Evolutionary conservation across 2,329 filamentous ascomycete genomes (phyloP).

Genomic region (Claviceps humidiphila): DNA sequence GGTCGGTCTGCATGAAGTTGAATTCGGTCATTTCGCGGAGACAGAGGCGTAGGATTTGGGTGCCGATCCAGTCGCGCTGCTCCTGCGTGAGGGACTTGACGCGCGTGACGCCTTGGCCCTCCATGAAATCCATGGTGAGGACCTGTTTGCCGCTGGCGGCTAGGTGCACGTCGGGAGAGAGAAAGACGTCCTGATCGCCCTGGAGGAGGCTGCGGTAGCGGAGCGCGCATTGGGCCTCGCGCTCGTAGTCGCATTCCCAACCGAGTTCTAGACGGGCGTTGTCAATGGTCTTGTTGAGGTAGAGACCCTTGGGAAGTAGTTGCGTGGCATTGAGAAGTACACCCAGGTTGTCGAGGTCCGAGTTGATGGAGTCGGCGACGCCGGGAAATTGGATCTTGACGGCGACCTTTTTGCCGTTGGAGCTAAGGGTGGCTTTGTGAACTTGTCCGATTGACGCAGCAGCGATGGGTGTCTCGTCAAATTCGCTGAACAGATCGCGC

Average conservation of each 20-base stretch:
- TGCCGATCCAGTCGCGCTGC: conserved; percentile 92
- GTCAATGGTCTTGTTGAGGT: conserved; percentile 92
- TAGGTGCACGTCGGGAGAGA: conserved; percentile 62
- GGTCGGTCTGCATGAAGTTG: conserved; percentile 97
- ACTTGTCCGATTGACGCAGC: conserved; percentile 97
- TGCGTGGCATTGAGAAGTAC: conserved; percentile 83
- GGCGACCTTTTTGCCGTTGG: conserved; percentile 63
- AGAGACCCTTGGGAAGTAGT: conserved; percentile 80
- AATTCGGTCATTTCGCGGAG: conserved; percentile 89
- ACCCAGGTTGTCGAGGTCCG: conserved; percentile 85
- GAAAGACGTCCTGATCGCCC: conserved; percentile 55
- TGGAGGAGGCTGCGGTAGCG: conserved; percentile 65
- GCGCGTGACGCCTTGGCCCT: conserved; percentile 75
- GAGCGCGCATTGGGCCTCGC: conserved; percentile 69
- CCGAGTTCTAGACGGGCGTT: conserved; percentile 84
- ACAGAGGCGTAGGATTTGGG: conserved; percentile 81
- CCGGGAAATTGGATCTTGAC: conserved; percentile 98
- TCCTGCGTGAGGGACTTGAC: conserved; percentile 61
- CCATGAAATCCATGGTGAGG: conserved; percentile 85
- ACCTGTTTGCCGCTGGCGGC: conserved; percentile 79
- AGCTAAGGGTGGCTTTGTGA: conserved; percentile 68
- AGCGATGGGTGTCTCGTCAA: conserved; percentile 84
- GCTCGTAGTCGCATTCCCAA: conserved; percentile 93
- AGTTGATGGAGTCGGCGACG: conserved; percentile 90
- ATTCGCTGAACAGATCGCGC: conserved; percentile 69